Conservation (phyloP, 768 basidiomycete species). For the Termitomyces sp. region DNA sequence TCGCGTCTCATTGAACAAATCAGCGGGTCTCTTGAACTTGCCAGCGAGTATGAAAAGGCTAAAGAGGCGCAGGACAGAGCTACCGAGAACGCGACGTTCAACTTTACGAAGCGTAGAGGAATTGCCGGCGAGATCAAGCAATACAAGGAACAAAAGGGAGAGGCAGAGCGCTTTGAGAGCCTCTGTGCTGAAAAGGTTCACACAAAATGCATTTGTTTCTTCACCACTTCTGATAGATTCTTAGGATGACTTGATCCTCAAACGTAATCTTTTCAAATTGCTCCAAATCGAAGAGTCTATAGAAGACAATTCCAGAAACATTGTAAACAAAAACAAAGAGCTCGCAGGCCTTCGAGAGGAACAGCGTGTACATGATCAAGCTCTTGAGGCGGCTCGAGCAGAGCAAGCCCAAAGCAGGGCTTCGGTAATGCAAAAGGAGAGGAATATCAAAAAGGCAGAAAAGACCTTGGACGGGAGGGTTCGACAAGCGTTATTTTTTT, state of each 20-base stretch:
- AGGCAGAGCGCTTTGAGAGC: conserved; percentile 82
- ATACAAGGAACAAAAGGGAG: conserved; percentile 94
- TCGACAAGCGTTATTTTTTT: conserved; percentile 7
- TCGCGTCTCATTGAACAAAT: conserved; percentile 93
- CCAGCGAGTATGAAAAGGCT: conserved; percentile 83
- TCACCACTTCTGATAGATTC: conserved; percentile 3
- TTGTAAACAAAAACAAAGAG: conserved; percentile 69
- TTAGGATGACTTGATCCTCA: conserved; percentile 78
- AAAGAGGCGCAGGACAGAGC: conserved; percentile 85
- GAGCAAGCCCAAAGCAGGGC: conserved; percentile 77
- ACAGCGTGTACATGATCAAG: conserved; percentile 65
- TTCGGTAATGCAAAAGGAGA: conserved; percentile 77
- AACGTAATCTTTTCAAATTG: conserved; percentile 80
- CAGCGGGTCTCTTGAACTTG: conserved; percentile 87
- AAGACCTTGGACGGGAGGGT: conserved; percentile 84
- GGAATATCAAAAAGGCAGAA: conserved; percentile 84
- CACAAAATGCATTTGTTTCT: neutral
- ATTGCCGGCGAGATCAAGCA: conserved; percentile 95
- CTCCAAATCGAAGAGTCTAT: conserved; percentile 87
- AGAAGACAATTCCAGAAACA: conserved; percentile 60
- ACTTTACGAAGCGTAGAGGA: conserved; percentile 90
- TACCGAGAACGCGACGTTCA: conserved; percentile 91
- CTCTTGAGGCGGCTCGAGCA: conserved; percentile 65
- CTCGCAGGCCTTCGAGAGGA: conserved; percentile 64
- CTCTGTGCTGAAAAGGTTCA: conserved; percentile 70